These are phyloP conservation scores for Mortierella sp. DNA, from an alignment of 371 early-diverging fungal genomes.

Conservation along the genomic window DNA sequence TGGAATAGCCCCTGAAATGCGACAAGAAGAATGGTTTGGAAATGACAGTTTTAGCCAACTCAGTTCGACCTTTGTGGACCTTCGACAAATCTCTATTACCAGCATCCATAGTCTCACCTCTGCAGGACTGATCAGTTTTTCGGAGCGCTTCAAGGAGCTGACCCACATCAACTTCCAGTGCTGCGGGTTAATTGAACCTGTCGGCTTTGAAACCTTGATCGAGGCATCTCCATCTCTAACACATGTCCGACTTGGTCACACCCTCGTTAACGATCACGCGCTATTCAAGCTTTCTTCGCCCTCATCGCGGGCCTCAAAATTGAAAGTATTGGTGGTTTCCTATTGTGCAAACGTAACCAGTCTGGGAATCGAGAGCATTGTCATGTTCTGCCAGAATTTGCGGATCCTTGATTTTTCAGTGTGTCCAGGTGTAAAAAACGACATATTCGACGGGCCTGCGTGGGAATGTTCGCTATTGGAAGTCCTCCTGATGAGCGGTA, in stretches of 20 bases:
- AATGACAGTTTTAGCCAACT: slow-evolving; percentile 1
- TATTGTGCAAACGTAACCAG: not conserved
- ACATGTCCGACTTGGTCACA: not conserved
- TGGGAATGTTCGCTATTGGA: slow-evolving; percentile 24
- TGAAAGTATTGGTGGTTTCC: slow-evolving; percentile 1
- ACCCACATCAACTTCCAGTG: slow-evolving; percentile 12
- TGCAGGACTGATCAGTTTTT: slow-evolving; percentile 3
- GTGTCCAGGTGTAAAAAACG: not conserved
- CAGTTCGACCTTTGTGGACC: not conserved
- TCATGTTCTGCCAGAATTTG: slow-evolving; percentile 10
- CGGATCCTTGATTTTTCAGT: slow-evolving; percentile 8
- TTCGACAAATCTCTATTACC: slow-evolving; percentile 5
- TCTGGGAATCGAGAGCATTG: slow-evolving; percentile 11
- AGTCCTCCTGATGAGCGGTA: not conserved
- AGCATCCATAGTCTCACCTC: slow-evolving; percentile 3
- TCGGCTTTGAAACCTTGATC: slow-evolving; percentile 16
- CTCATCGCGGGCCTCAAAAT: not conserved
- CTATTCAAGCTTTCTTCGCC: slow-evolving; percentile 12
- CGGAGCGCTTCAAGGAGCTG: slow-evolving; percentile 1
- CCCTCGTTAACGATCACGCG: not conserved
- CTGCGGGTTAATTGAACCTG: slow-evolving; percentile 1
- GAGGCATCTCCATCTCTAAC: slow-evolving; percentile 8
- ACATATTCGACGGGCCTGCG: slow-evolving; percentile 18
- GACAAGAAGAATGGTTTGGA: not conserved
- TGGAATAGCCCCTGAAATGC: not conserved